Evolutionary conservation across 179 eudicot species (phyloP), one percentile per base, ranked within the genome.

Genomic region (Patellifolia procumbens): DNA sequence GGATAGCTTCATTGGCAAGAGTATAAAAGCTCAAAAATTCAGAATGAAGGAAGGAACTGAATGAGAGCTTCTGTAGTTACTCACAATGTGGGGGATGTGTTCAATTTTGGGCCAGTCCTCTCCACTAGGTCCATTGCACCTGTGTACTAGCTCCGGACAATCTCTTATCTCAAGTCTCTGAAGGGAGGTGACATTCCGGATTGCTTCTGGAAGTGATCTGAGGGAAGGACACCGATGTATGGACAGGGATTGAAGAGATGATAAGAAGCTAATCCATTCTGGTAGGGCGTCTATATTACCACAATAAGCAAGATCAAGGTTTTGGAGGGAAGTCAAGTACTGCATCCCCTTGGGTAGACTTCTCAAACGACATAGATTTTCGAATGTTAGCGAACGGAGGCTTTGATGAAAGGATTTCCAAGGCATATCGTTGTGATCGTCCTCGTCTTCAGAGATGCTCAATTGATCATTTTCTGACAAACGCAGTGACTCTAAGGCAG

Each of bases 21-120:
- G n/a, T n/a, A n/a, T n/a, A n/a, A n/a, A n/a, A n/a, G n/a, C n/a
- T n/a, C n/a, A n/a, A n/a, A n/a, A n/a, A n/a, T n/a, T n/a, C n/a
- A n/a, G n/a, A n/a, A n/a, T n/a, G n/a, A n/a, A n/a, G n/a, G n/a
- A n/a, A n/a, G n/a, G n/a, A n/a, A n/a, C n/a, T n/a, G n/a, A n/a
- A n/a, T n/a, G n/a, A n/a, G n/a, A n/a, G n/a, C n/a, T n/a, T 3
- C 42, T 37, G 42, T 37, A 7, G 7, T 37, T 37, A 37, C 42
- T 37, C 6, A 37, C 3, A 59, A 43, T 43, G 28, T 43, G 0
- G 29, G 58, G 68, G 68, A 73, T 58, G 68, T 60, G 76, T 43
- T 73, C 29, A 60, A 73, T 73, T 24, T 58, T 73, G 68, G 68
- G 76, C 37, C 28, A 43, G 55, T 73, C 68, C 43, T 73, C 56